phyloP scores from a whole-genome alignment of 2,329 filamentous ascomycete species.

The Trichoderma gracile region DNA sequence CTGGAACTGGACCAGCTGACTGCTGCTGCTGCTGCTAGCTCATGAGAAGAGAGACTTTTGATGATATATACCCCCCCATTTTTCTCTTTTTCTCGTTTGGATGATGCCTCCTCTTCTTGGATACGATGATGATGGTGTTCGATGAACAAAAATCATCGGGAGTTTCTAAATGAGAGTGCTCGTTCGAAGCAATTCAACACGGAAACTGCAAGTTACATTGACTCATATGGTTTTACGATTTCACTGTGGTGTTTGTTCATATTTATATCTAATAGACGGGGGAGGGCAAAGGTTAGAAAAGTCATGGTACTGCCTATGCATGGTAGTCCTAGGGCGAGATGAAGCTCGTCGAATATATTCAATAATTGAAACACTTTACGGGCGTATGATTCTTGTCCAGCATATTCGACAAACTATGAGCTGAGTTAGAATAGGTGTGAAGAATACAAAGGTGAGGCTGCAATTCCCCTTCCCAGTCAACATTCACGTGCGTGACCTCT shows the following conservation, averaged over 20 bases:
- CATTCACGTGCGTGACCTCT: too few species aligned
- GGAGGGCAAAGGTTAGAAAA: neutral
- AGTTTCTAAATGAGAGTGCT: neutral
- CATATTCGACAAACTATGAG: too few species aligned
- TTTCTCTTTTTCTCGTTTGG: neutral
- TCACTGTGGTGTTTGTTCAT: neutral
- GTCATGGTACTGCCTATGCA: neutral
- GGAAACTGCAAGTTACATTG: neutral
- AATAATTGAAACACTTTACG: neutral
- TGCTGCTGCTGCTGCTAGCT: slow-evolving; percentile 15
- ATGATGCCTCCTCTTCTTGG: neutral
- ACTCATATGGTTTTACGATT: neutral
- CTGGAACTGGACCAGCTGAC: slow-evolving; percentile 36
- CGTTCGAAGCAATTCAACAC: neutral
- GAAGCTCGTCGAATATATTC: neutral
- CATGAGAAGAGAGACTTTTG: neutral
- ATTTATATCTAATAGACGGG: slow-evolving; percentile 1
- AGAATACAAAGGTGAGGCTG: too few species aligned
- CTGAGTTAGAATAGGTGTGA: too few species aligned
- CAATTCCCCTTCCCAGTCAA: too few species aligned
- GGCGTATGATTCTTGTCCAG: too few species aligned
- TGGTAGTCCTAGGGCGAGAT: neutral
- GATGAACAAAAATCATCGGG: neutral
- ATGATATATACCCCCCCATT: slow-evolving; percentile 4
- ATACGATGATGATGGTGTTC: neutral